Evolutionary conservation across 208 protist species (phyloP).

Genomic region (Leishmania arabica): DNA sequence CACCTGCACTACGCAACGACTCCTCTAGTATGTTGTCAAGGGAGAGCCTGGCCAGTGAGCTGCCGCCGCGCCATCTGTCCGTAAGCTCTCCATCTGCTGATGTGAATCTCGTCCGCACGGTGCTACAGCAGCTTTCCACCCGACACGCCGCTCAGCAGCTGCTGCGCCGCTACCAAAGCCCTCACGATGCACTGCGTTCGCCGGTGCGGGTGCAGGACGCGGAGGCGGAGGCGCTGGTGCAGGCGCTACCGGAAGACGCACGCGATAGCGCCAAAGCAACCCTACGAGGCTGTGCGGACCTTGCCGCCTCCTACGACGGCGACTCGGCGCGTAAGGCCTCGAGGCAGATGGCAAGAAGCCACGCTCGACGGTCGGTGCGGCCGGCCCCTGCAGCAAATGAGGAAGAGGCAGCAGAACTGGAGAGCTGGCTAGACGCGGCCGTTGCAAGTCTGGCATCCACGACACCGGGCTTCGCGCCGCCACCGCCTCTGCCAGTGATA

Average conservation of each 20-base stretch:
- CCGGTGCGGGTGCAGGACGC: not conserved
- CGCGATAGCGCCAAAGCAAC: not conserved
- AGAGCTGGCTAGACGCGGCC: not conserved
- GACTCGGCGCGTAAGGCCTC: constrained; percentile 1
- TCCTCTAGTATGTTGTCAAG: not conserved
- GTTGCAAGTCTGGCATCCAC: not conserved
- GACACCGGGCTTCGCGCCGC: not conserved
- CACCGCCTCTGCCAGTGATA: constrained; percentile 3
- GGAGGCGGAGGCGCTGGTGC: constrained; percentile 21
- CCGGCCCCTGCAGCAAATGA: not conserved
- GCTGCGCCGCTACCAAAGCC: constrained; percentile 5
- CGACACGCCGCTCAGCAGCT: constrained; percentile 16
- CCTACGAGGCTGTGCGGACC: not conserved
- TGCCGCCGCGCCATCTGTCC: not conserved
- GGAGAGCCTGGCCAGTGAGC: not conserved
- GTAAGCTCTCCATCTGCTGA: not conserved
- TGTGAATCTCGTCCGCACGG: constrained; percentile 13
- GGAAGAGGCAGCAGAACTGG: not conserved
- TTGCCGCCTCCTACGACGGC: not conserved
- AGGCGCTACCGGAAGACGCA: constrained; percentile 6
- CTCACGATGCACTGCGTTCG: not conserved
- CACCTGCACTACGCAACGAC: not conserved
- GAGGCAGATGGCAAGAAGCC: not conserved
- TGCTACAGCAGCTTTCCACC: constrained; percentile 22
- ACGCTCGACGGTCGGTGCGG: not conserved